Conservation (phyloP, 1,139 yeast genomes). For the Geotrichum fermentans region DNA sequence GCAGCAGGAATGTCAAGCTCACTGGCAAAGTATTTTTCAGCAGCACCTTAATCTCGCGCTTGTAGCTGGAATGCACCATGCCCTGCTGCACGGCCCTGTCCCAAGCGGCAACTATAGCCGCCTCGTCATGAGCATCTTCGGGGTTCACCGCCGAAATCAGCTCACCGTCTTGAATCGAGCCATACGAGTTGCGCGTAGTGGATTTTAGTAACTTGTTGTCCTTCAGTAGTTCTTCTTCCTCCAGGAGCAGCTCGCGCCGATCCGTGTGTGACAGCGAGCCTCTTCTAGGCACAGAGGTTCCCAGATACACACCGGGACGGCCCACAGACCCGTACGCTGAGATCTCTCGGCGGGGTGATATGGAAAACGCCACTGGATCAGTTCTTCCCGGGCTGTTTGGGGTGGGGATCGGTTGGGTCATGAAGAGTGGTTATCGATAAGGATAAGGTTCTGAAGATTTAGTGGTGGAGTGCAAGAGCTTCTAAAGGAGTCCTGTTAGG, state of each 20-base stretch:
- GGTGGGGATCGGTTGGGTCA: not conserved
- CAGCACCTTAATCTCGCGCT: slow-evolving; percentile 35
- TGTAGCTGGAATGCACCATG: slow-evolving; percentile 15
- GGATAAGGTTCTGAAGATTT: too few species aligned
- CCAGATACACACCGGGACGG: slow-evolving; percentile 12
- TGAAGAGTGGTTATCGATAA: not conserved
- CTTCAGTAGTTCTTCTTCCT: slow-evolving; percentile 15
- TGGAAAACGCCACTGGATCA: slow-evolving; percentile 1
- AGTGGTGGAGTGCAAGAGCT: too few species aligned
- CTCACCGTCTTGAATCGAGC: not conserved
- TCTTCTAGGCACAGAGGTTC: slow-evolving; percentile 1
- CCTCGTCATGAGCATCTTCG: not conserved
- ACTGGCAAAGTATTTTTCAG: slow-evolving; percentile 35
- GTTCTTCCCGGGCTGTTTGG: not conserved
- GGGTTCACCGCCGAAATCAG: not conserved
- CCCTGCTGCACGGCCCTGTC: slow-evolving; percentile 15
- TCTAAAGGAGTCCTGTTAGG: too few species aligned
- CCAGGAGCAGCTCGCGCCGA: slow-evolving; percentile 10
- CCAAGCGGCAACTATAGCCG: slow-evolving; percentile 15
- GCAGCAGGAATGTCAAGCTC: slow-evolving; percentile 64
- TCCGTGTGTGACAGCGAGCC: slow-evolving; percentile 7
- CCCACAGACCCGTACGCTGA: slow-evolving; percentile 16
- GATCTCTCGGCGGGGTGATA: slow-evolving; percentile 12
- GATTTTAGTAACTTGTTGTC: slow-evolving; percentile 10
- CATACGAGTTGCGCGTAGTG: slow-evolving; percentile 2